Percentiles rank a stretch among this genome's conserved stretches.
These are phyloP conservation scores for Aspergillus sclerotiicarbonarius DNA, from an alignment of 495 filamentous ascomycete species.

Conservation along the genomic window DNA sequence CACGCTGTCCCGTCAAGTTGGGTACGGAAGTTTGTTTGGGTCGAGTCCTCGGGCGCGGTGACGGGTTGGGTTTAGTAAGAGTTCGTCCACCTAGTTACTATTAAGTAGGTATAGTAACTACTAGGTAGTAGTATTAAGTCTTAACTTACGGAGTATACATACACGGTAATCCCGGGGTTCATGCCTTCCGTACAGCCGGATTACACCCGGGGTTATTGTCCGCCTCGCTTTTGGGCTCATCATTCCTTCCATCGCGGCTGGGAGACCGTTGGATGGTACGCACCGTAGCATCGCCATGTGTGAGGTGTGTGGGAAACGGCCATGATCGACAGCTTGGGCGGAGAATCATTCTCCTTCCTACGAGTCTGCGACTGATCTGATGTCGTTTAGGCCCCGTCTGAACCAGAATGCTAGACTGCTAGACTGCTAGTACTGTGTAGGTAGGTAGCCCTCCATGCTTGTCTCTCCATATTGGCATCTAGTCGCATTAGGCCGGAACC, in stretches of 20 bases:
- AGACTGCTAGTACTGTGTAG: too few relatives aligned
- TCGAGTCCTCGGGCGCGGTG: neutral
- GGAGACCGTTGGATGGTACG: neutral
- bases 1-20: conserved; percentile 20
- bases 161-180: neutral
- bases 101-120: too few relatives aligned
- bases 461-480: neutral
- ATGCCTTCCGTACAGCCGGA: conserved; percentile 2
- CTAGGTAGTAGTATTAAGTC: too few relatives aligned
- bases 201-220: neutral
- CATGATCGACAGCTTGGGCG: neutral
- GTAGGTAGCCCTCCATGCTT: neutral
- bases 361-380: too few relatives aligned
- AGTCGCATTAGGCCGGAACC: conserved; percentile 18
- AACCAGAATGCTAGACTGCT: neutral
- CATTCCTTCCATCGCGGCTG: neutral
- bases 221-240: neutral
- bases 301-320: too few relatives aligned
- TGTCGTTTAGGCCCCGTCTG: neutral
- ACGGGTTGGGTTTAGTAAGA: neutral
- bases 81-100: neutral
- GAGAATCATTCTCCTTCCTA: neutral
- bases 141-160: neutral
- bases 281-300: neutral
- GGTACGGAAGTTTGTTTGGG: conserved; percentile 16